Percentiles rank a stretch among this genome's conserved stretches.
Evolutionary conservation across 2,329 filamentous ascomycete genomes (phyloP).

Genomic region (Aspergillus vadensis): DNA sequence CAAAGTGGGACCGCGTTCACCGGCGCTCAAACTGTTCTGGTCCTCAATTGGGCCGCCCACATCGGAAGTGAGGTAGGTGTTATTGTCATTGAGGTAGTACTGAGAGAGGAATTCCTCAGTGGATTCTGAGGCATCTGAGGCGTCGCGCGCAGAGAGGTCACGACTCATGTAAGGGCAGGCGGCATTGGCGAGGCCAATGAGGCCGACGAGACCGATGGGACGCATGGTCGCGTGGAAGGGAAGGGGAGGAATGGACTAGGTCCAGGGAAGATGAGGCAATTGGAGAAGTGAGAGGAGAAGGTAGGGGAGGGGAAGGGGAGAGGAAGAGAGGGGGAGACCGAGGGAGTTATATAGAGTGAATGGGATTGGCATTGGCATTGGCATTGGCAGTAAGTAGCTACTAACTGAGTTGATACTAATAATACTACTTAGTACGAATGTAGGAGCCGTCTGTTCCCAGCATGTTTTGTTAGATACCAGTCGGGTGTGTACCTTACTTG

Average conservation of each 20-base stretch:
- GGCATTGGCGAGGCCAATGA: conserved; percentile 40
- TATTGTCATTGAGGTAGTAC: conserved; percentile 55
- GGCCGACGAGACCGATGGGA: conserved; percentile 28
- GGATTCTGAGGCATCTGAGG: conserved; percentile 28
- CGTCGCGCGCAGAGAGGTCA: conserved; percentile 29
- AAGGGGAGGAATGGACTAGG: neutral
- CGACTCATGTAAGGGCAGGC: conserved; percentile 47
- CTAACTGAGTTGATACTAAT: too few relatives aligned
- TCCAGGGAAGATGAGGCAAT: neutral
- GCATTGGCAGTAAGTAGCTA: neutral
- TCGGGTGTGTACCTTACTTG: neutral
- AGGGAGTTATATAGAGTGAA: neutral
- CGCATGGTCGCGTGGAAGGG: conserved; percentile 27
- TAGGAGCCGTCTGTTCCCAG: too few relatives aligned
- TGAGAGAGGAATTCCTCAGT: conserved; percentile 47
- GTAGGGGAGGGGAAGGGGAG: neutral
- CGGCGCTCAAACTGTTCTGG: conserved; percentile 67
- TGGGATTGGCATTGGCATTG: neutral
- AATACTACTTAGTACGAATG: too few relatives aligned
- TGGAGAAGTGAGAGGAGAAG: neutral
- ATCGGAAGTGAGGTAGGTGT: conserved; percentile 64
- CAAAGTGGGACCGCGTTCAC: conserved; percentile 66
- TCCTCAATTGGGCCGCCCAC: conserved; percentile 69
- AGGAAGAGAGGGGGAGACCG: neutral
- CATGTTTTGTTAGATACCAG: too few relatives aligned